A percentile compares a stretch with the other conserved stretches of the same genome.
Evolutionary conservation across 2,329 filamentous ascomycete genomes (phyloP).

Genomic region (Byssothecium circinans): DNA sequence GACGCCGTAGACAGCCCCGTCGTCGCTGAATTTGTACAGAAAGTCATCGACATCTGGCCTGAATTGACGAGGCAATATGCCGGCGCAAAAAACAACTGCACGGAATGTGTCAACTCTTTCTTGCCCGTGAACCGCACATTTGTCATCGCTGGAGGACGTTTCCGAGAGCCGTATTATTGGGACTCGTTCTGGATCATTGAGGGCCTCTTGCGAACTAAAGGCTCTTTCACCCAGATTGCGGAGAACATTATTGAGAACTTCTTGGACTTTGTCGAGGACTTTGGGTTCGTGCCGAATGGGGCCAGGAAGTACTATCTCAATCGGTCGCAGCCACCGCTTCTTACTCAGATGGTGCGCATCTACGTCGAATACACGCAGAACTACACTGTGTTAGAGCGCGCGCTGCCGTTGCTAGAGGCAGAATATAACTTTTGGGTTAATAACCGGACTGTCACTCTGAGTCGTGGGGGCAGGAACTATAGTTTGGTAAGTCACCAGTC

Average conservation of each 20-base stretch:
- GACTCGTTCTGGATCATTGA: constrained; percentile 71
- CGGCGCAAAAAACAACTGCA: constrained; percentile 48
- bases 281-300: constrained; percentile 69
- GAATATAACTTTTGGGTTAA: constrained; percentile 65
- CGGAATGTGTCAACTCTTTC: constrained; percentile 65
- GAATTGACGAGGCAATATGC: constrained; percentile 65
- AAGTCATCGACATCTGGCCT: constrained; percentile 71
- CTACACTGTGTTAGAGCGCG: constrained; percentile 60
- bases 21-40: constrained; percentile 61
- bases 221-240: constrained; percentile 64
- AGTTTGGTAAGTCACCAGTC: constrained; percentile 42
- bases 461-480: constrained; percentile 52
- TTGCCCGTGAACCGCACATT: constrained; percentile 68
- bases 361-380: constrained; percentile 69
- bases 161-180: constrained; percentile 72
- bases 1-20: constrained; percentile 58
- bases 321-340: constrained; percentile 66
- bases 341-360: constrained; percentile 66
- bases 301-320: constrained; percentile 70
- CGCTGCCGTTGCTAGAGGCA: constrained; percentile 63
- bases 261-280: constrained; percentile 64
- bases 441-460: constrained; percentile 62
- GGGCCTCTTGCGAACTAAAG: constrained; percentile 65
- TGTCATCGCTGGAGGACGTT: constrained; percentile 71
- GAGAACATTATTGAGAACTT: constrained; percentile 72